These are phyloP conservation scores for Xanthoconium purpureum DNA, from an alignment of 768 basidiomycete genomes.

Conservation along the genomic window DNA sequence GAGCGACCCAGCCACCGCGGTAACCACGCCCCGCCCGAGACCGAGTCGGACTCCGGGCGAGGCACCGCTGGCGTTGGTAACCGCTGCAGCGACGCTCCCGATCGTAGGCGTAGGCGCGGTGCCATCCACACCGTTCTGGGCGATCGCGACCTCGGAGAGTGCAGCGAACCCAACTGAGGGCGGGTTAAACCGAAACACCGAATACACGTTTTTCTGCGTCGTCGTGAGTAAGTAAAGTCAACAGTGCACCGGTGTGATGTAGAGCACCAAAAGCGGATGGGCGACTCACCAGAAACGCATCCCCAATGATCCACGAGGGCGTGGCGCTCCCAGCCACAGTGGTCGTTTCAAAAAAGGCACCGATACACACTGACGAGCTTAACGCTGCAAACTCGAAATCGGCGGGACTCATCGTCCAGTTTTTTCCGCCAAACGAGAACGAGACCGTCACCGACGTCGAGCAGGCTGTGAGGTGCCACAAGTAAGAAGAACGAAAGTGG, in stretches of 20 bases:
- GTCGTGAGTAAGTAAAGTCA: neutral
- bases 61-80: constrained; percentile 31
- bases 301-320: constrained; percentile 52
- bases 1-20: neutral
- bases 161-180: constrained; percentile 50
- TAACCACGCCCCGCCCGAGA: neutral
- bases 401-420: constrained; percentile 45
- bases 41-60: neutral
- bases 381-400: constrained; percentile 47
- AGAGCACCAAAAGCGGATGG: neutral
- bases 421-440: constrained; percentile 44
- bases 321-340: constrained; percentile 28
- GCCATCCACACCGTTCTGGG: constrained; percentile 31
- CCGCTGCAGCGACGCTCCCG: constrained; percentile 46
- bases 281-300: constrained; percentile 40
- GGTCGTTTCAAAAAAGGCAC: constrained; percentile 48
- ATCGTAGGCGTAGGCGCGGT: constrained; percentile 55
- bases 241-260: neutral
- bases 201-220: constrained; percentile 52
- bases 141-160: constrained; percentile 33
- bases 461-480: constrained; percentile 26
- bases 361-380: constrained; percentile 43
- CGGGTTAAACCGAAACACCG: constrained; percentile 50
- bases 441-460: constrained; percentile 36
- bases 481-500: too few species aligned